phyloP scores from a whole-genome alignment of 306 rosid genomes.

The Prosopis cineraria region DNA sequence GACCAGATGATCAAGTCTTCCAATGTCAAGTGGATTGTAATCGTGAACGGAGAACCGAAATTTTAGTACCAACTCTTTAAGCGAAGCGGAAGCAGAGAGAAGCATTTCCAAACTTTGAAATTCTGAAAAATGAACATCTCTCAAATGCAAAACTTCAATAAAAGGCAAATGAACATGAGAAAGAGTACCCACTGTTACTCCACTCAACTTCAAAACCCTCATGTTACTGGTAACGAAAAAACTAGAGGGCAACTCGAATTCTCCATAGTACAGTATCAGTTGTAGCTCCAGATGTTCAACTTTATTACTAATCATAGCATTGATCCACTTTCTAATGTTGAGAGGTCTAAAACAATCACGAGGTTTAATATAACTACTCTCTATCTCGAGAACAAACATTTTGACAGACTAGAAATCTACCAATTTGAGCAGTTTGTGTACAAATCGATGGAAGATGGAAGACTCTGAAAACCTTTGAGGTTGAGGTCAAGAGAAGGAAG shows the following conservation, averaged over 20 bases:
- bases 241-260: neutral
- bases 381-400: neutral
- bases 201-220: neutral
- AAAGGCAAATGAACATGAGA: neutral
- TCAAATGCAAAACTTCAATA: neutral
- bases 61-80: neutral
- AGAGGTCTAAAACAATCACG: neutral
- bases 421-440: neutral
- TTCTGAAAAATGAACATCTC: neutral
- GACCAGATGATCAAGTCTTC: neutral
- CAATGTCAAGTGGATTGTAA: neutral
- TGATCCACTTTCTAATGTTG: neutral
- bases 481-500: neutral
- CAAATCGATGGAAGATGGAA: neutral
- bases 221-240: neutral
- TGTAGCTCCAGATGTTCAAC: neutral
- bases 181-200: neutral
- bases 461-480: neutral
- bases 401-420: neutral
- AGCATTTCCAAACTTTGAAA: neutral
- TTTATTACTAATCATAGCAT: neutral
- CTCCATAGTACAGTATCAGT: neutral
- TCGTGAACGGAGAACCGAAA: no score
- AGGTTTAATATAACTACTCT: neutral
- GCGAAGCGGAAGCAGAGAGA: neutral